Conservation (phyloP, 768 basidiomycete genomes). For the Botryobasidium botryosum region DNA sequence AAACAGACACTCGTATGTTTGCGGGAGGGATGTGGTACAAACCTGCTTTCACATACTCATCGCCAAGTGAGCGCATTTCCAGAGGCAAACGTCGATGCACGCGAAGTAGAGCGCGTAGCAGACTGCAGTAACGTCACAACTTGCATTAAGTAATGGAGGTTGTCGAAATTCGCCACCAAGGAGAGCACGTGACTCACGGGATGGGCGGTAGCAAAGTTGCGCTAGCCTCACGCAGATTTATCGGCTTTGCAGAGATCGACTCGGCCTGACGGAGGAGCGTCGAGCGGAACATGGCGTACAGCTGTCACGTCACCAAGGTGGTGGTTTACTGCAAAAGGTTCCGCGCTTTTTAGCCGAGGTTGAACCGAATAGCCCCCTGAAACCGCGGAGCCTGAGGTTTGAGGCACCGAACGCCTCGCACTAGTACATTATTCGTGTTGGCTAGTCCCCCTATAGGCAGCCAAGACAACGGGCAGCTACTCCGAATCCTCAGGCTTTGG, state of each 20-base stretch:
- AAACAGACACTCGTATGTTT: neutral
- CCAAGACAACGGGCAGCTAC: no score
- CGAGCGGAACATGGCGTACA: conserved; percentile 14
- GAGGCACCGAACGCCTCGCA: no score
- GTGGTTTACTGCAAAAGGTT: no score
- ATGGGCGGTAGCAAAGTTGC: conserved; percentile 63
- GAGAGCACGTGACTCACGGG: conserved; percentile 35
- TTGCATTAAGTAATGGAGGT: no score
- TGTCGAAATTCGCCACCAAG: neutral
- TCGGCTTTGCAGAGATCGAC: conserved; percentile 36
- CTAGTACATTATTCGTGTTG: no score
- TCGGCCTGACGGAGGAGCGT: conserved; percentile 25
- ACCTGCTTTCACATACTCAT: conserved; percentile 75
- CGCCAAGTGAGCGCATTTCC: conserved; percentile 75
- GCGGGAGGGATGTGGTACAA: conserved; percentile 9
- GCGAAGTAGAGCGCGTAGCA: conserved; percentile 68
- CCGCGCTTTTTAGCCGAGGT: no score
- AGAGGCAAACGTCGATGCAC: conserved; percentile 52
- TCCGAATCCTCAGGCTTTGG: no score
- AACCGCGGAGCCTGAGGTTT: no score
- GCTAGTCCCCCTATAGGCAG: no score
- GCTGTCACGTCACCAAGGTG: no score
- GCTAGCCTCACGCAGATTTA: conserved; percentile 45
- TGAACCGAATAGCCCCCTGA: no score
- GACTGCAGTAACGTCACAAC: no score